Percentiles rank a stretch among this genome's conserved stretches.
These are phyloP conservation scores for Suhomyces sp. DNA, from an alignment of 805 yeast genomes.

Conservation along the genomic window DNA sequence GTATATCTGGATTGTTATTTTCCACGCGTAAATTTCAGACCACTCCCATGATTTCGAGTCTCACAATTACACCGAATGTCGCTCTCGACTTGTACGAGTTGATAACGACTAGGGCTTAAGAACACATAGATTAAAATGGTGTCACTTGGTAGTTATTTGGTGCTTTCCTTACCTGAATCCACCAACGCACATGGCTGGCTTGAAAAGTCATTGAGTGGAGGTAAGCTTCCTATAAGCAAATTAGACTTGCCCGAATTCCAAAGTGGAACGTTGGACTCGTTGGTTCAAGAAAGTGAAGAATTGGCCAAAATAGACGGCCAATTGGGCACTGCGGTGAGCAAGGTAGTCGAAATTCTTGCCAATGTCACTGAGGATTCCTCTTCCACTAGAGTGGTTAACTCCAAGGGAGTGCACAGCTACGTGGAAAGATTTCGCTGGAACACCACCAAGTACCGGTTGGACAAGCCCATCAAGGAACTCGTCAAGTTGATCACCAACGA, in stretches of 20 bases:
- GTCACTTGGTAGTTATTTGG: slow-evolving; percentile 34
- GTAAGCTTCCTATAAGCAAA: slow-evolving; percentile 54
- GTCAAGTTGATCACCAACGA: slow-evolving; percentile 69
- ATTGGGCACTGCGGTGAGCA: slow-evolving; percentile 62
- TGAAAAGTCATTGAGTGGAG: slow-evolving; percentile 52
- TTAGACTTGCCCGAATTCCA: slow-evolving; percentile 80
- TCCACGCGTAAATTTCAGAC: not conserved
- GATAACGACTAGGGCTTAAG: not conserved
- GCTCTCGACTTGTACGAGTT: not conserved
- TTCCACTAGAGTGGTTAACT: slow-evolving; percentile 36
- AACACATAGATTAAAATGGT: slow-evolving; percentile 1
- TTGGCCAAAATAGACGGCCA: slow-evolving; percentile 79
- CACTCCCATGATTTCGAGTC: not conserved
- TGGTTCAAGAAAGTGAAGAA: slow-evolving; percentile 90
- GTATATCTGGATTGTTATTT: not conserved
- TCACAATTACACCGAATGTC: slow-evolving; percentile 1
- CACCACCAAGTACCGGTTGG: slow-evolving; percentile 78
- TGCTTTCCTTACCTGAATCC: slow-evolving; percentile 60
- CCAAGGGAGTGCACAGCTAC: slow-evolving; percentile 55
- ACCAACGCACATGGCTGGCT: slow-evolving; percentile 51
- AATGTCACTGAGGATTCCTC: slow-evolving; percentile 30
- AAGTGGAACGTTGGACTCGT: slow-evolving; percentile 89
- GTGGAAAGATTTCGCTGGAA: slow-evolving; percentile 84
- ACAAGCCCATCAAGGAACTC: slow-evolving; percentile 76
- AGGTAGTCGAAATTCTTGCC: slow-evolving; percentile 71